Evolutionary conservation across 257 asterid species (phyloP).

Genomic region (Ballota nigra): DNA sequence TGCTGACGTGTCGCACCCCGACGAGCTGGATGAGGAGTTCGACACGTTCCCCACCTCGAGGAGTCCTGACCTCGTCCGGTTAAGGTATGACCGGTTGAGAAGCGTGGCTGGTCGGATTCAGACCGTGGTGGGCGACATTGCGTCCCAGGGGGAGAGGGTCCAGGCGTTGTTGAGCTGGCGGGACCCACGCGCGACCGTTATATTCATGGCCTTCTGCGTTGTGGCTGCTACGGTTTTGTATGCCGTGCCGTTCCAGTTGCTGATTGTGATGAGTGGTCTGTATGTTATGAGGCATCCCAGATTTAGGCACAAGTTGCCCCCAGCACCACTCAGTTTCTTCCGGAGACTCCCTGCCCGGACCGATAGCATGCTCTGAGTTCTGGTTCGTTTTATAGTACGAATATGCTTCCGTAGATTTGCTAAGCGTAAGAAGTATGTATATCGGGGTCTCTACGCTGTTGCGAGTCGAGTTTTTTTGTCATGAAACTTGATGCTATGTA

Average conservation of each 20-base stretch:
- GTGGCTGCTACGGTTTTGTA: constrained; percentile 59
- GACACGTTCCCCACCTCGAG: constrained; percentile 69
- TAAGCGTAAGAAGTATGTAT: constrained; percentile 23
- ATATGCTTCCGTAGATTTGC: not conserved
- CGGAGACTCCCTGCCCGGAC: constrained; percentile 83
- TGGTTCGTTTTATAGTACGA: constrained; percentile 7
- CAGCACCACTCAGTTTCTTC: constrained; percentile 74
- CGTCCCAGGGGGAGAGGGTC: constrained; percentile 87
- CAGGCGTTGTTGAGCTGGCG: constrained; percentile 92
- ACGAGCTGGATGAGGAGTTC: constrained; percentile 93
- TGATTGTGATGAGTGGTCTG: constrained; percentile 45
- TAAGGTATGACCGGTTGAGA: constrained; percentile 82
- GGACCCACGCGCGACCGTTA: constrained; percentile 79
- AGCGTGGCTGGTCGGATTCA: constrained; percentile 81
- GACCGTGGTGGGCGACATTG: constrained; percentile 75
- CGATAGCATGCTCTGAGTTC: constrained; percentile 69
- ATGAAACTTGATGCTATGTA: not conserved
- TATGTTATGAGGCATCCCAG: constrained; percentile 84
- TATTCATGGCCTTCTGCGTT: constrained; percentile 61
- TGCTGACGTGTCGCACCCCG: constrained; percentile 71
- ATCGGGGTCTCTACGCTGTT: constrained; percentile 7
- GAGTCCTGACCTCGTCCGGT: constrained; percentile 50
- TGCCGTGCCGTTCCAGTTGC: constrained; percentile 54
- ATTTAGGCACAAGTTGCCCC: constrained; percentile 67
- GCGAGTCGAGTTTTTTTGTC: constrained; percentile 10